A percentile compares a stretch with the other conserved stretches of the same genome.
Evolutionary conservation across 495 filamentous ascomycete genomes (phyloP).

Genomic region (Neurospora cerealis): DNA sequence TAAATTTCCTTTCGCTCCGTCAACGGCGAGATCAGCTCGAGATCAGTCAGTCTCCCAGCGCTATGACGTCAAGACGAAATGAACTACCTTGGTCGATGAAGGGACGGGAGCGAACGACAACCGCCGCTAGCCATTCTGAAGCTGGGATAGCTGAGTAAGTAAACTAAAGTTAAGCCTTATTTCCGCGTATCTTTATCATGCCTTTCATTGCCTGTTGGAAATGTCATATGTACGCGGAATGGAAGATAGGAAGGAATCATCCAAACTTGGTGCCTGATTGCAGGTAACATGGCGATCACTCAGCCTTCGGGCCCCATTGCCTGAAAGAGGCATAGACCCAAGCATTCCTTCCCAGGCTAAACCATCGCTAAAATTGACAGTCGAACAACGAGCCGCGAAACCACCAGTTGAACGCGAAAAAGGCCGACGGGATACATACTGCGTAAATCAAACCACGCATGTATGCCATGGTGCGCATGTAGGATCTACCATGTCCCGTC

Average conservation of each 20-base stretch:
- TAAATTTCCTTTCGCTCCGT: background rate
- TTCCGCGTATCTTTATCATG: background rate
- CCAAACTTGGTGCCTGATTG: background rate
- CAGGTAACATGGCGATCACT: background rate
- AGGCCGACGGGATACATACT: background rate
- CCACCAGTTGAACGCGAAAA: background rate
- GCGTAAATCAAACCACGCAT: background rate
- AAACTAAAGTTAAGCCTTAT: background rate
- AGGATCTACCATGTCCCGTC: background rate
- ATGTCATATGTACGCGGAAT: background rate
- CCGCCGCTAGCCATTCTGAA: background rate
- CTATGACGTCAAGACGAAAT: slow-evolving; percentile 7
- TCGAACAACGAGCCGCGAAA: background rate
- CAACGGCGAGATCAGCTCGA: background rate
- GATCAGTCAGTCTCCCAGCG: background rate
- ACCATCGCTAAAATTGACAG: background rate
- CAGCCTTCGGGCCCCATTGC: background rate
- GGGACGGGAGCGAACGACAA: background rate
- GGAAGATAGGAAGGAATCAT: background rate
- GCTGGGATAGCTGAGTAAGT: background rate
- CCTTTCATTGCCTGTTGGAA: background rate
- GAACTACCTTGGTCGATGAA: background rate
- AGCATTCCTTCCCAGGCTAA: background rate
- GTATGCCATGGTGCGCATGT: background rate
- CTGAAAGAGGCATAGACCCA: background rate